Evolutionary conservation across 73 alveolate species (phyloP).

Genomic region (Paramecium caudatum): DNA sequence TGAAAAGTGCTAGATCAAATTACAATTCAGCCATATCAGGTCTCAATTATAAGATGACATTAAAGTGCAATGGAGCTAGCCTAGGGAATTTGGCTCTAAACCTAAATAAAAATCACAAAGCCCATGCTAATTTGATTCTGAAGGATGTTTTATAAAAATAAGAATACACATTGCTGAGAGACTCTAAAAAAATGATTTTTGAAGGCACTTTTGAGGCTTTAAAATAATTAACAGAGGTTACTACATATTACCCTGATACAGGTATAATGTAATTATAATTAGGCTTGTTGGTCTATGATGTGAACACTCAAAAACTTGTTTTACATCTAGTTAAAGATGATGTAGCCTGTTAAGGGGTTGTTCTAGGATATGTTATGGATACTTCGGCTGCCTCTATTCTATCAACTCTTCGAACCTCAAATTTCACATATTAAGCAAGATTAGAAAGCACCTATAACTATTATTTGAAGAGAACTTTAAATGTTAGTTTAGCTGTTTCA

Average conservation of each 20-base stretch:
- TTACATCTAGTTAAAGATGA: not conserved
- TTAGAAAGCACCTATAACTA: constrained; percentile 1
- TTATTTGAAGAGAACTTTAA: constrained; percentile 3
- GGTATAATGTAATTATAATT: not conserved
- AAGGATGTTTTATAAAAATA: constrained; percentile 7
- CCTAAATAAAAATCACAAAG: not conserved
- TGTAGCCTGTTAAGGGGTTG: not conserved
- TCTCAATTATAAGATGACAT: not conserved
- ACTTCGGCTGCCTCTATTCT: not conserved
- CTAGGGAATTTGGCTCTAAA: not conserved
- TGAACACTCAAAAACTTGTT: not conserved
- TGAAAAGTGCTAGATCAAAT: not conserved
- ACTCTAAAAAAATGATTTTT: not conserved
- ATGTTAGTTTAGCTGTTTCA: not conserved
- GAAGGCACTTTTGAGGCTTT: constrained; percentile 4
- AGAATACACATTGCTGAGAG: not conserved
- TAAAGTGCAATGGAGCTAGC: not conserved
- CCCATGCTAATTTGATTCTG: not conserved
- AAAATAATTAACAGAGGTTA: not conserved
- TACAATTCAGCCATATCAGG: constrained; percentile 11
- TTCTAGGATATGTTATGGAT: not conserved
- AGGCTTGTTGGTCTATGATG: constrained; percentile 14
- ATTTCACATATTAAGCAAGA: not conserved
- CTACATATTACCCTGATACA: constrained; percentile 32
- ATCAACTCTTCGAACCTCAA: not conserved